Conservation (phyloP, 352 stramenopile species). For the Globisporangium lucens region DNA sequence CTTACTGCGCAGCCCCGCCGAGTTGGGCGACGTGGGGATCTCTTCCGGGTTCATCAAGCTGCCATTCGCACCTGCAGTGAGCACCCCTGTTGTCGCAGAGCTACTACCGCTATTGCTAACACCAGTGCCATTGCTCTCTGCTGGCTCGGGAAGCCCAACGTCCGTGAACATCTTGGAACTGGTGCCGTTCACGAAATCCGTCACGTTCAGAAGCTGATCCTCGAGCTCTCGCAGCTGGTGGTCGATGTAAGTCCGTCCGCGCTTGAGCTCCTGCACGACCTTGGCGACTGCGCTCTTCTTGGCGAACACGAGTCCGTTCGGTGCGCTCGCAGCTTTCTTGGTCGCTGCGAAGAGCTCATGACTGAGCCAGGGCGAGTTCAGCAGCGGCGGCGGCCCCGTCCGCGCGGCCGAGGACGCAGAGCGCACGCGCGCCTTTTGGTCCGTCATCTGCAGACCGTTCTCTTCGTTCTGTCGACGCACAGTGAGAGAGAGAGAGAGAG, state of each 20-base stretch:
- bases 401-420: neutral
- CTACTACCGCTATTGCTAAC: neutral
- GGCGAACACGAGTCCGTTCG: constrained; percentile 37
- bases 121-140: constrained; percentile 3
- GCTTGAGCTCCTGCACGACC: constrained; percentile 65
- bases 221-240: constrained; percentile 65
- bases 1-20: constrained; percentile 18
- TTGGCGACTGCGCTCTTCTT: constrained; percentile 54
- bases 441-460: constrained; percentile 6
- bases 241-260: constrained; percentile 48
- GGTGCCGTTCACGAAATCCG: constrained; percentile 52
- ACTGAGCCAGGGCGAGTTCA: constrained; percentile 57
- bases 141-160: constrained; percentile 9
- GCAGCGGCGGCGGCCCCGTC: constrained; percentile 18
- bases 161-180: constrained; percentile 40
- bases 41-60: constrained; percentile 16
- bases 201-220: constrained; percentile 51
- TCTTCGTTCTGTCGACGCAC: neutral
- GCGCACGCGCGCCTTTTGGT: constrained; percentile 1
- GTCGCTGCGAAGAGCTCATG: constrained; percentile 62
- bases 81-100: neutral
- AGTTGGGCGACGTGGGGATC: constrained; percentile 14
- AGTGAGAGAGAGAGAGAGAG: neutral
- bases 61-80: neutral
- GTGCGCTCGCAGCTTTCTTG: constrained; percentile 50